Evolutionary conservation across 192 early-diverging fungal genomes (phyloP).

Genomic region (Coemansia sp.): DNA sequence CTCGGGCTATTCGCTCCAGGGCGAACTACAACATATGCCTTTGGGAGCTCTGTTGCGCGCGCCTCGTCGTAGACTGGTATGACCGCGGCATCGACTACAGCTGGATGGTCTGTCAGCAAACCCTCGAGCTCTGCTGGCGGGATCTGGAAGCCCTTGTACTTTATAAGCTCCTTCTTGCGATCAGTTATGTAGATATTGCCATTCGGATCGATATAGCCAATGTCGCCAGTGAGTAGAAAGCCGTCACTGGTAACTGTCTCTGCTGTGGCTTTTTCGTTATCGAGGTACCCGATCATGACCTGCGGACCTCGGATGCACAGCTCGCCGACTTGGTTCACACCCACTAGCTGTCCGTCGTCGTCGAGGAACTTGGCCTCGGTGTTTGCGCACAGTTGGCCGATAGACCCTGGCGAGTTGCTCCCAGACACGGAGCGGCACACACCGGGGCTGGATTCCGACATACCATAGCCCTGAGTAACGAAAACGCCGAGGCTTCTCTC

Average conservation of each 20-base stretch:
- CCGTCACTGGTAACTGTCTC: constrained; percentile 75
- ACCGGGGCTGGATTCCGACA: constrained; percentile 64
- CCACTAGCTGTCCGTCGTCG: constrained; percentile 70
- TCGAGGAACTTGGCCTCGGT: constrained; percentile 75
- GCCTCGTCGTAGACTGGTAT: constrained; percentile 65
- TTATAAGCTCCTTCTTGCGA: constrained; percentile 92
- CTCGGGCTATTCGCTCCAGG: constrained; percentile 44
- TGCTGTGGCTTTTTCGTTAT: constrained; percentile 77
- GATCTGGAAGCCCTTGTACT: constrained; percentile 88
- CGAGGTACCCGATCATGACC: constrained; percentile 86
- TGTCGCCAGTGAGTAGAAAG: constrained; percentile 85
- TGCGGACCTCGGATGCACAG: constrained; percentile 86
- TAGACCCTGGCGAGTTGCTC: constrained; percentile 57
- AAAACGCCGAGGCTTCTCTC: constrained; percentile 46
- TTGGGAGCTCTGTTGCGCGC: constrained; percentile 75
- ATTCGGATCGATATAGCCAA: constrained; percentile 70
- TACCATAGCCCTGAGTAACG: constrained; percentile 67
- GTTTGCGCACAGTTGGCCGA: constrained; percentile 75
- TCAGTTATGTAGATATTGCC: constrained; percentile 70
- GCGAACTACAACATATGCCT: constrained; percentile 78
- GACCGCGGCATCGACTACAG: constrained; percentile 70
- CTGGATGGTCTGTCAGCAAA: constrained; percentile 69
- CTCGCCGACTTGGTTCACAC: constrained; percentile 73
- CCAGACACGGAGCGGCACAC: constrained; percentile 34
- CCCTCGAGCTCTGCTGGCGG: constrained; percentile 91